Evolutionary conservation across 495 filamentous ascomycete species (phyloP), one percentile per base, ranked within the genome.

Genomic region (Penicillium arizonense): DNA sequence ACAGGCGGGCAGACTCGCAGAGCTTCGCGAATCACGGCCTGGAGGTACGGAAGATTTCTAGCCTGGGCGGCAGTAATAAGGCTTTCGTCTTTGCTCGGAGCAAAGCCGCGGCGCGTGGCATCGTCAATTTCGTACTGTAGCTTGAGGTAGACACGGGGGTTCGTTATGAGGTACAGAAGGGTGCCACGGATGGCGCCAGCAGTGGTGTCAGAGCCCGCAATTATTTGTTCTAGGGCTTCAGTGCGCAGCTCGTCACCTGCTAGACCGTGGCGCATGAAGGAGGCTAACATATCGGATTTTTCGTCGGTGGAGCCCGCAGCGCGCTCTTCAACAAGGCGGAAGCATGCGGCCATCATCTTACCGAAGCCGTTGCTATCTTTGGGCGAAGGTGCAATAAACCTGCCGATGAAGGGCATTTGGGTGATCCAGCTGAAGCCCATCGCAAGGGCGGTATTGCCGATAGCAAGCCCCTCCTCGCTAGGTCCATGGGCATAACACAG

Each of bases 131-230:
- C 52, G 16, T 26, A 43, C 2, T 71, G 61, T 26, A 85, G 56
- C 5, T 52, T 58, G 3, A 60, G 20, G 62, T 80, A 77, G 13
- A 79, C 73, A 4, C 57, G 67, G 0, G 67, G 61, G 14, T 70
- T 68, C 16, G 70, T 72, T 9, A 84, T 72, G 0, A 81, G 61
- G 55, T 81, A 75, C 59, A 80, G 74, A 55, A 87, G 71, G 55
- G 75, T 79, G 44, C 74, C 78, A 51, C 81, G 77, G 56, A 87
- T 75, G 2, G 80, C 78, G 4, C 76, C 77, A 21, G 82, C 82
- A 3, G 81, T 86, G 14, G 84, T 85, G 61, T 87, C 84, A 13
- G 82, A 80, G 44, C 83, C 84, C 3, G 82, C 84, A 55, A 83
- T 74, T 5, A 75, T 64, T 28, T 70, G 66, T 34, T 68, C 63